A percentile compares a stretch with the other conserved stretches of the same genome.
phyloP scores from a whole-genome alignment of 2,329 filamentous ascomycete genomes.

The Phoma sp. region DNA sequence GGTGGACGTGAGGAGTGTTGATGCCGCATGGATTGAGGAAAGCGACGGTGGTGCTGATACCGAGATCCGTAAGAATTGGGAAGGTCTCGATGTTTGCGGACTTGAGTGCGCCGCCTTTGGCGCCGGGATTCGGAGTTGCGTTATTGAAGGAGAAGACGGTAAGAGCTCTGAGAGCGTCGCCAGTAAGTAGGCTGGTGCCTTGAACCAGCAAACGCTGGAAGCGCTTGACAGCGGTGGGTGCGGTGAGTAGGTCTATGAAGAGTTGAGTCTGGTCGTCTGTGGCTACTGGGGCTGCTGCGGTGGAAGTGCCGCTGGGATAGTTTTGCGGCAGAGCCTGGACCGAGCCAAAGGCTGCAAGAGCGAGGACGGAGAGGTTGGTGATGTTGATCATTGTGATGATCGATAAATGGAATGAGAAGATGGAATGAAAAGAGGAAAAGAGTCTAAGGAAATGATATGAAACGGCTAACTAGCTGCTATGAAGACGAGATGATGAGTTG shows the following conservation, averaged over 20 bases:
- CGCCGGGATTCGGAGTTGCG: conserved; percentile 52
- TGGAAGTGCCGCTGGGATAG: conserved; percentile 14
- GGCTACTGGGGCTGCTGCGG: conserved; percentile 20
- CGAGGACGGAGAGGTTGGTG: conserved; percentile 42
- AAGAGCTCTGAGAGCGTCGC: conserved; percentile 37
- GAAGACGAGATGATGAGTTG: conserved; percentile 32
- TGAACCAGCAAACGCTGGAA: conserved; percentile 46
- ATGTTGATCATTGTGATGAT: conserved; percentile 46
- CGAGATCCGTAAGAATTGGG: conserved; percentile 49
- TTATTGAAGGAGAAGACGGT: conserved; percentile 69
- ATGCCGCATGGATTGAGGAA: conserved; percentile 54
- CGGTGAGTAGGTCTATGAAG: conserved; percentile 39
- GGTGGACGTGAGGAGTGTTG: conserved; percentile 57
- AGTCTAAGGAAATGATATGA: background rate
- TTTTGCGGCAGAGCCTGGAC: conserved; percentile 41
- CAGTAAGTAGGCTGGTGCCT: conserved; percentile 39
- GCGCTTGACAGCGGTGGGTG: conserved; percentile 47
- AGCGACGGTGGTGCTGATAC: conserved; percentile 47
- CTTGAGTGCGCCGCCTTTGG: conserved; percentile 57
- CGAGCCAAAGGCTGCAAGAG: conserved; percentile 38
- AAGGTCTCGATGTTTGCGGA: conserved; percentile 48
- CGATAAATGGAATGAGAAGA: conserved; percentile 19
- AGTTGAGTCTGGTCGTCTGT: conserved; percentile 31
- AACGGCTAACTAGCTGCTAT: conserved; percentile 35
- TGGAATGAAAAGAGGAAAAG: conserved; percentile 21